Conservation (phyloP, 164 flowering plant genomes). For the Brasenia schreberi region DNA sequence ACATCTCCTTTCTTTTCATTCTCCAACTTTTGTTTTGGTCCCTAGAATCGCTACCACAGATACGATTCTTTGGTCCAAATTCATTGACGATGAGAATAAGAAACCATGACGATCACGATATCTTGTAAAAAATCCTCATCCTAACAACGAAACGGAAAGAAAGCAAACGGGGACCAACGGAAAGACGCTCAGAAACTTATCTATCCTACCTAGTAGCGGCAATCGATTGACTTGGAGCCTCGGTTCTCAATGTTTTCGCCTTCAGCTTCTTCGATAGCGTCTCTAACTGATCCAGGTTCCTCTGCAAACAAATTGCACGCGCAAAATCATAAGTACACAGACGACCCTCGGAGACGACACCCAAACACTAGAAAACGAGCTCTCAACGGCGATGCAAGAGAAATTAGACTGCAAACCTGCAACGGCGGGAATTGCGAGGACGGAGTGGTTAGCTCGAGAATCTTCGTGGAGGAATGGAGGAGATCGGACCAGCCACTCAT, state of each 20-base stretch:
- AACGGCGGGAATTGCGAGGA: slow-evolving; percentile 94
- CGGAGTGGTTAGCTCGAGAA: slow-evolving; percentile 87
- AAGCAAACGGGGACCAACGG: neutral
- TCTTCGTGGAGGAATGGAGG: slow-evolving; percentile 88
- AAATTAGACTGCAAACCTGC: slow-evolving; percentile 34
- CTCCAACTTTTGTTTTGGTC: no score
- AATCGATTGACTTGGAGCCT: slow-evolving; percentile 78
- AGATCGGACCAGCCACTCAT: slow-evolving; percentile 85
- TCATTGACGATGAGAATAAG: no score
- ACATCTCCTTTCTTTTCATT: no score
- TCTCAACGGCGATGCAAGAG: neutral
- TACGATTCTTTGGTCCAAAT: no score
- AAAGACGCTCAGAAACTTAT: neutral
- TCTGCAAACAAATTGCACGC: slow-evolving; percentile 23
- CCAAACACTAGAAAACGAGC: neutral
- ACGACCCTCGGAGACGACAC: neutral
- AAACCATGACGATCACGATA: no score
- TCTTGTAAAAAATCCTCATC: no score
- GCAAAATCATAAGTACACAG: neutral
- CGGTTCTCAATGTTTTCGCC: slow-evolving; percentile 69
- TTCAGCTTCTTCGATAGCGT: slow-evolving; percentile 89
- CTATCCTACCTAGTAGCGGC: slow-evolving; percentile 78
- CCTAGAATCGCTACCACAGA: no score
- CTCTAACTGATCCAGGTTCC: slow-evolving; percentile 89
- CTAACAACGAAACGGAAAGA: neutral